phyloP scores from a whole-genome alignment of 768 basidiomycete species.

The Ramaria sp. region DNA sequence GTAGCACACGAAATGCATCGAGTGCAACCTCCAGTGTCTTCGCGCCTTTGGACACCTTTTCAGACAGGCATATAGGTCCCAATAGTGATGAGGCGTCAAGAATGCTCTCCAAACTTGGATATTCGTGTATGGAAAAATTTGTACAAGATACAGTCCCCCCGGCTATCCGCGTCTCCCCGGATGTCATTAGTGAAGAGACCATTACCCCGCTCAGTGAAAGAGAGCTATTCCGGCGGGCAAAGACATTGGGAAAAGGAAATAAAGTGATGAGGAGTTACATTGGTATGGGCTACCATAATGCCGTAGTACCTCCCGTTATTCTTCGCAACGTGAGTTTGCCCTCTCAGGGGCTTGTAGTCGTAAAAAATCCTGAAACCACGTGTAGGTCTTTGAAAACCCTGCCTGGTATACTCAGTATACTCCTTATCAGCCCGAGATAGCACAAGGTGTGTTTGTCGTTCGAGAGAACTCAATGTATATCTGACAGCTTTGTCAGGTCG shows the following conservation, averaged over 20 bases:
- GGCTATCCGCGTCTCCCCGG: constrained; percentile 58
- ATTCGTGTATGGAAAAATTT: constrained; percentile 82
- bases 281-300: constrained; percentile 95
- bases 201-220: constrained; percentile 79
- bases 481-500: constrained; percentile 48
- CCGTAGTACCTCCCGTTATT: constrained; percentile 92
- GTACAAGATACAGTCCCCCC: constrained; percentile 72
- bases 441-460: constrained; percentile 59
- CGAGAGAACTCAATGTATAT: constrained; percentile 1
- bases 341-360: constrained; percentile 4
- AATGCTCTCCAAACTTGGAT: constrained; percentile 83
- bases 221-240: constrained; percentile 66
- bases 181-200: constrained; percentile 50
- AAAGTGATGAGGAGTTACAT: constrained; percentile 86
- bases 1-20: neutral
- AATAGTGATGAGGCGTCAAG: constrained; percentile 64
- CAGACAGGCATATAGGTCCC: constrained; percentile 88
- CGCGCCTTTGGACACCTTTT: constrained; percentile 80
- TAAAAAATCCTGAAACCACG: constrained; percentile 1
- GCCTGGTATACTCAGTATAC: constrained; percentile 98
- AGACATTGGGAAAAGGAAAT: constrained; percentile 68
- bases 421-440: constrained; percentile 93
- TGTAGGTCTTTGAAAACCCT: constrained; percentile 83
- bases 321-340: constrained; percentile 63
- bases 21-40: constrained; percentile 42